Evolutionary conservation across 2,329 filamentous ascomycete genomes (phyloP), one percentile per base, ranked within the genome.

Genomic region (Waltergamsia citrina): DNA sequence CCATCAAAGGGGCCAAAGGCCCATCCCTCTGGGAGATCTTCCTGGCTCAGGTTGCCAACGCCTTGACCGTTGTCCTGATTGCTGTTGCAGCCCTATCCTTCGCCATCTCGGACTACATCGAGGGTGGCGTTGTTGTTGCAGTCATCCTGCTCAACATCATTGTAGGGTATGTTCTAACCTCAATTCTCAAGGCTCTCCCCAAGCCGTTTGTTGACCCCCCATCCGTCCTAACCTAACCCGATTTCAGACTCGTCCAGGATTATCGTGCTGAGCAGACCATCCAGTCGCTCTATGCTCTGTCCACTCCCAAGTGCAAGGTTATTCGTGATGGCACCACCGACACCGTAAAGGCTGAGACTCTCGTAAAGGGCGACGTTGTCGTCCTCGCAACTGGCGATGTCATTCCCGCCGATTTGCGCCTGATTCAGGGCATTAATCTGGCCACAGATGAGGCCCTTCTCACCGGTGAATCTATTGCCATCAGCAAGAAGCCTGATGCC

Each of bases 21-120:
- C 60, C 81, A 61, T 84, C 80, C 57, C 50, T 80, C 58, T 83
- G 78, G 74, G 74, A 81, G 62, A 82, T 85, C 62, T 70, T 85
- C 61, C 58, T 85, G 60, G 81, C 79, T 52, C 81, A 85, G 63
- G 71, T 85, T 46, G 82, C 80, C 44, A 85, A 85, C 62, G 82
- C 79, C 62, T 64, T 85, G 59, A 85, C 81, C 43, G 67, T 81
- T 52, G 78, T 84, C 41, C 75, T 87, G 45, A 66, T 86, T 44
- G 75, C 84, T 48, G 81, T 83, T 48, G 85, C 84, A 75, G 77
- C 74, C 38, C 62, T 76, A 38, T 77, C 73, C 32, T 81, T 79
- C 58, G 73, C 68, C 52, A 81, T 81, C 44, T 49, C 65, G 46
- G 78, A 79, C 52, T 78, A 68, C 48, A 67, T 78, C 51, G 75